Base-by-base conservation (phyloP, 2,329 filamentous ascomycete species). In the Pseudogymnoascus sp. region DNA sequence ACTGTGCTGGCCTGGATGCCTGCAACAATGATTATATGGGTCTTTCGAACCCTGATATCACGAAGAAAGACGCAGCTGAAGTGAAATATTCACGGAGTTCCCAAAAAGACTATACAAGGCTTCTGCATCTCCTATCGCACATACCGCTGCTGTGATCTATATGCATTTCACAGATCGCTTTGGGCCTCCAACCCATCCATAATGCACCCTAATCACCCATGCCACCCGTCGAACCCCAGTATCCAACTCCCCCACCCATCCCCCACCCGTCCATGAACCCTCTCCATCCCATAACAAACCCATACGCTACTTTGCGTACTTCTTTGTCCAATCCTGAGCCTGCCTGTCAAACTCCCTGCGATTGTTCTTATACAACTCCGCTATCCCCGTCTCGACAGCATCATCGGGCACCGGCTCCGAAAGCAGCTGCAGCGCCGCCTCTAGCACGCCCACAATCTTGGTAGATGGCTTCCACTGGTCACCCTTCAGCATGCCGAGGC, bases 381-480 rank as follows among this genome's bases (percentile, higher is more conserved):
- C 86, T 61, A 88, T 87, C 37, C 78, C 77, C 1, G 79, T 77
- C 74, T 90, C 86, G 34, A 90, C 82, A 6, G 86, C 83, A 73
- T 90, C 86, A 67, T 89, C 86, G 0, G 83, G 80, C 72, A 87
- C 85, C 1, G 86, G 86, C 71, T 86, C 84, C 21, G 77, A 75
- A 59, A 90, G 73, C 63, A 89, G 74, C 60, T 83, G 80, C 62
- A 82, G 76, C 18, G 85, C 84, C 61, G 88, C 83, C 63, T 81
- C 77, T 48, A 90, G 76, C 35, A 89, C 85, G 1, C 82, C 79
- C 19, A 76, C 72, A 65, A 89, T 83, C 74, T 83, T 86, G 69
- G 83, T 86, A 59, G 81, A 83, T 1, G 86, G 86, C 74, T 90
- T 90, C 86, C 86, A 90, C 67, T 85, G 81, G 58, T 89, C 85